Evolutionary conservation across 2,329 filamentous ascomycete genomes (phyloP), one percentile per base, ranked within the genome.

Genomic region (Exophiala bonariae): DNA sequence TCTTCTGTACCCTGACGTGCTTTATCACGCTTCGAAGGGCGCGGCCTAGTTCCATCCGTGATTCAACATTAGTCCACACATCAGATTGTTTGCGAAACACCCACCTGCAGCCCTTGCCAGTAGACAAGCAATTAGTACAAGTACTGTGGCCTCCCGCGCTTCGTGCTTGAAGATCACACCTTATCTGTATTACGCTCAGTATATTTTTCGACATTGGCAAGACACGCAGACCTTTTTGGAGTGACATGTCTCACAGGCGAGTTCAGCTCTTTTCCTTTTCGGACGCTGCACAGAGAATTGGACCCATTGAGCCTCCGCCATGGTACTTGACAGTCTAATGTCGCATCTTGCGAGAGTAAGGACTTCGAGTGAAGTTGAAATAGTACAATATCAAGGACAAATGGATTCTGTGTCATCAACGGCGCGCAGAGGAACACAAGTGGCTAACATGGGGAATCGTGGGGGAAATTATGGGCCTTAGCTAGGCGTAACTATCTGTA

Each of bases 131-230:
- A 19, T 45, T 38, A n/a, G 42, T 30, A 23, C 42, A 45, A 11
- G 14, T 22, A 16, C 16, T 31, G 28, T 32, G 33, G 14, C 42
- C 42, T 8, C 38, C 20, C 11, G 18, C 13, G 22, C 33, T 45
- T 23, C 31, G 33, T n/a, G 33, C 23, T 38, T 45, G 42, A 20
- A 45, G 42, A 31, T 45, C 42, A 39, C 42, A 45, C 18, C 42
- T 26, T 10, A 45, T 45, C 42, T 45, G 30, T 14, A 23, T 42
- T n/a, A n/a, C 26, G 10, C n/a, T 42, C 30, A 42, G 26, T 41
- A 11, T 6, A 6, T 6, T 14, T 34, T 34, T 5, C 13, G 6
- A 5, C n/a, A 34, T 34, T 14, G 8, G 32, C 10, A 14, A 22
- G 30, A 14, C 11, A 18, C 19, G 26, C 22, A 16, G 11, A 40